Conservation (phyloP, 441 rosid species). For the Isatis lusitanica region DNA sequence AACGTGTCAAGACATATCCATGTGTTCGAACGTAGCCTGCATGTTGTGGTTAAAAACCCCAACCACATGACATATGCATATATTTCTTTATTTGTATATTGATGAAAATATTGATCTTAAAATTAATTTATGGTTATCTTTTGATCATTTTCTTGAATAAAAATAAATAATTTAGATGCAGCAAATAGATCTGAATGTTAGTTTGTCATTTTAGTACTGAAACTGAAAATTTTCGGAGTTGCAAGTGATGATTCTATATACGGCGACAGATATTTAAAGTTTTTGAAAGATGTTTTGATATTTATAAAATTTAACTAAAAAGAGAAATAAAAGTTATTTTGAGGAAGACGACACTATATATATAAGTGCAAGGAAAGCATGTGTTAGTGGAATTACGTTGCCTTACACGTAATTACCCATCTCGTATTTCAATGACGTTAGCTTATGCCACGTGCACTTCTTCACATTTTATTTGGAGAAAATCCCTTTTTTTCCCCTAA, state of each 20-base stretch:
- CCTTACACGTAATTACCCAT: constrained; percentile 46
- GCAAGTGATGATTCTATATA: constrained; percentile 23
- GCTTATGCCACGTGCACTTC: constrained; percentile 42
- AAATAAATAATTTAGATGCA: neutral
- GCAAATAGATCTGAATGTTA: constrained; percentile 7
- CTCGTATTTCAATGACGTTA: constrained; percentile 31
- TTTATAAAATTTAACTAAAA: constrained; percentile 1
- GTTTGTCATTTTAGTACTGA: constrained; percentile 16
- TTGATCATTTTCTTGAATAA: constrained; percentile 7
- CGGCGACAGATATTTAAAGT: constrained; percentile 5
- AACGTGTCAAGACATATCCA: constrained; percentile 36
- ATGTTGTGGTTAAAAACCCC: constrained; percentile 25
- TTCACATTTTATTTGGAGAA: constrained; percentile 23
- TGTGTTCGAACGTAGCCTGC: constrained; percentile 34
- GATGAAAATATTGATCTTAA: neutral
- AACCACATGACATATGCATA: constrained; percentile 31
- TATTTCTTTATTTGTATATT: neutral
- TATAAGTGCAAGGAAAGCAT: constrained; percentile 36
- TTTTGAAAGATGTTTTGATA: neutral
- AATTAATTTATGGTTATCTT: neutral
- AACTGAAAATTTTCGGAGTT: neutral
- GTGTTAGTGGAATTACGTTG: constrained; percentile 36
- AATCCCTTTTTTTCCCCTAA: neutral
- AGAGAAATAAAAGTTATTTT: constrained; percentile 3
- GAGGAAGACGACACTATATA: constrained; percentile 24